phyloP scores from a whole-genome alignment of 371 early-diverging fungal species.

The Mycotypha africana region DNA sequence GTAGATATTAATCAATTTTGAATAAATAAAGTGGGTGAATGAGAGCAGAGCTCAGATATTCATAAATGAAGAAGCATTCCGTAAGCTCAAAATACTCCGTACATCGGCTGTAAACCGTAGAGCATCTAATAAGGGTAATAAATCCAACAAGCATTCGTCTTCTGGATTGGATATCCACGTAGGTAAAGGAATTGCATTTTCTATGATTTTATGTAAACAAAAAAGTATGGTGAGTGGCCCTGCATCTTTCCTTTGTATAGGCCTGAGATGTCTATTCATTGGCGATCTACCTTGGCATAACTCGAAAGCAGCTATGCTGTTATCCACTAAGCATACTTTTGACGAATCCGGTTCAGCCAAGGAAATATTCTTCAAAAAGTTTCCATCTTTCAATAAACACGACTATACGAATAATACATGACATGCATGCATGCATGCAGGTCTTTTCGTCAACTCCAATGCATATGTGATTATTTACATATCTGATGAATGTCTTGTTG shows the following conservation, averaged over 20 bases:
- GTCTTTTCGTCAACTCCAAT: no score
- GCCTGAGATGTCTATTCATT: no score
- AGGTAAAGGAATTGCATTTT: conserved; percentile 81
- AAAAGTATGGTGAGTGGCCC: background rate
- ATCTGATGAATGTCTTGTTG: no score
- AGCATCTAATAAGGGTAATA: conserved; percentile 81
- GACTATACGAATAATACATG: conserved; percentile 55
- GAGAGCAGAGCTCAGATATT: no score
- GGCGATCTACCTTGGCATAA: conserved; percentile 80
- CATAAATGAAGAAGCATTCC: no score
- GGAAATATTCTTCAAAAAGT: conserved; percentile 82
- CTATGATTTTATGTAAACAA: conserved; percentile 23
- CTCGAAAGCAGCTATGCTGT: conserved; percentile 83
- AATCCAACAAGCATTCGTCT: conserved; percentile 79
- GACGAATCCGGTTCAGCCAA: conserved; percentile 79
- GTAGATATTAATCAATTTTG: no score
- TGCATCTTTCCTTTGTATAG: conserved; percentile 1
- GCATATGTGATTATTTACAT: background rate
- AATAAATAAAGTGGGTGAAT: no score
- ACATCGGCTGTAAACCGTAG: conserved; percentile 81
- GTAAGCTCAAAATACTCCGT: conserved; percentile 47
- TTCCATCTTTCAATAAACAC: conserved; percentile 67
- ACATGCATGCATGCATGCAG: no score
- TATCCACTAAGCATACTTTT: conserved; percentile 86
- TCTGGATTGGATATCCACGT: conserved; percentile 74